phyloP scores from a whole-genome alignment of 1,139 yeast genomes.

The Pichia kudriavzevii region DNA sequence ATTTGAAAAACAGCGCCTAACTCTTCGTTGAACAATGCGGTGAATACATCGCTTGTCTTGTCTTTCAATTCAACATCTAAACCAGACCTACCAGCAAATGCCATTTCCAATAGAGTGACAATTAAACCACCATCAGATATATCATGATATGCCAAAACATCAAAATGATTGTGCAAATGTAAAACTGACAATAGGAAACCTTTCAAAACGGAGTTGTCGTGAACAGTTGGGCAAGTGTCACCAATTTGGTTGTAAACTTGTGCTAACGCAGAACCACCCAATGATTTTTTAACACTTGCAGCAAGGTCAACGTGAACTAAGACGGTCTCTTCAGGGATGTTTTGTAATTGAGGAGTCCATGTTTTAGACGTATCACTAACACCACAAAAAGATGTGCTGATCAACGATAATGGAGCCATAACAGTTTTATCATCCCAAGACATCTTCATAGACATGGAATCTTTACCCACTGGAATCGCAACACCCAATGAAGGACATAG shows the following conservation, averaged over 20 bases:
- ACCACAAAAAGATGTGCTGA: slow-evolving; percentile 86
- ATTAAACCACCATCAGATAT: slow-evolving; percentile 95
- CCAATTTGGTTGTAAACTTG: slow-evolving; percentile 91
- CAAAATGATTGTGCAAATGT: slow-evolving; percentile 57
- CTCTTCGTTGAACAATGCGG: slow-evolving; percentile 83
- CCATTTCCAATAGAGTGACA: slow-evolving; percentile 86
- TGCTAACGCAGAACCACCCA: slow-evolving; percentile 94
- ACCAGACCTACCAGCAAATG: slow-evolving; percentile 92
- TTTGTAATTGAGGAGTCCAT: slow-evolving; percentile 83
- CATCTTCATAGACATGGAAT: slow-evolving; percentile 99
- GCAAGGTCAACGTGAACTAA: slow-evolving; percentile 81
- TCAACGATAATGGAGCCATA: slow-evolving; percentile 89
- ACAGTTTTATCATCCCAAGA: slow-evolving; percentile 92
- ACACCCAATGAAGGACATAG: slow-evolving; percentile 90
- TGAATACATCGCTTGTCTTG: slow-evolving; percentile 32
- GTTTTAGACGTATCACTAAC: slow-evolving; percentile 80
- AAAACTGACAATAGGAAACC: slow-evolving; percentile 63
- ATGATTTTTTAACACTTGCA: slow-evolving; percentile 44
- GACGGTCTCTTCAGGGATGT: slow-evolving; percentile 42
- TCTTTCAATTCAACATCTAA: slow-evolving; percentile 36
- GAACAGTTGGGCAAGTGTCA: slow-evolving; percentile 75
- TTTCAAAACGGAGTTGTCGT: slow-evolving; percentile 55
- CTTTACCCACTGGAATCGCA: slow-evolving; percentile 96
- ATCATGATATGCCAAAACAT: slow-evolving; percentile 89
- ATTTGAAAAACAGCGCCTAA: slow-evolving; percentile 96